phyloP scores from a whole-genome alignment of 2,329 filamentous ascomycete species.

The Botrytis porri region DNA sequence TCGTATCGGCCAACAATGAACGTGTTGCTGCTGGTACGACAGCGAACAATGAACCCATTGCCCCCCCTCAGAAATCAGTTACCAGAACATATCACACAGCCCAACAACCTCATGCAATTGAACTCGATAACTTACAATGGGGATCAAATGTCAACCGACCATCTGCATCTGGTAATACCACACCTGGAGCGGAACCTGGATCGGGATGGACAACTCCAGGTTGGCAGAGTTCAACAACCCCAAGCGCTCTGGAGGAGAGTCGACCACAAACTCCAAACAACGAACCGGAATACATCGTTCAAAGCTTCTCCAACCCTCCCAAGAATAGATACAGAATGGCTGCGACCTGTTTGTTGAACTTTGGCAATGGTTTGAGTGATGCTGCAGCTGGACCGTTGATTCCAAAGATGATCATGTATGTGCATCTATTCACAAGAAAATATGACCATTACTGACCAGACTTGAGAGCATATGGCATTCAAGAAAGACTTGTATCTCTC shows the following conservation, averaged over 20 bases:
- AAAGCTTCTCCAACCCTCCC: slow-evolving; percentile 56
- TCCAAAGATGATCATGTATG: slow-evolving; percentile 69
- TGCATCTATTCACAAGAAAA: neutral
- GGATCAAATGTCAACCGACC: slow-evolving; percentile 26
- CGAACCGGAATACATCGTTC: slow-evolving; percentile 45
- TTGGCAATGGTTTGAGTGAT: slow-evolving; percentile 72
- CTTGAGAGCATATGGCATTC: slow-evolving; percentile 3
- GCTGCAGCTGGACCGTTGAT: slow-evolving; percentile 74
- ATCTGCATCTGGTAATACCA: slow-evolving; percentile 24
- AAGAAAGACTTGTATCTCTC: slow-evolving; percentile 60
- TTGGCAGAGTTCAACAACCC: slow-evolving; percentile 28
- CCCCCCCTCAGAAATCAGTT: slow-evolving; percentile 34
- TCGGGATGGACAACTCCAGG: slow-evolving; percentile 24
- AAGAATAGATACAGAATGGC: slow-evolving; percentile 71
- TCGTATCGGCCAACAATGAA: slow-evolving; percentile 3
- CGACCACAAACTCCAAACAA: slow-evolving; percentile 48
- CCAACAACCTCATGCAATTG: slow-evolving; percentile 29
- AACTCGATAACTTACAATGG: slow-evolving; percentile 31
- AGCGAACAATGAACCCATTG: slow-evolving; percentile 19
- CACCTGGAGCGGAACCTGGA: slow-evolving; percentile 20
- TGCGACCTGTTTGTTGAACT: slow-evolving; percentile 61
- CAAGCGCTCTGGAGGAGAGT: slow-evolving; percentile 48
- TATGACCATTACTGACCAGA: neutral
- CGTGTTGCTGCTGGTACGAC: slow-evolving; percentile 27
- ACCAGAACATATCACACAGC: slow-evolving; percentile 36